Percentiles rank a stretch among this genome's conserved stretches.
Evolutionary conservation across 1,284 basidiomycete genomes (phyloP).

Genomic region (Anthracocystis panici-leucophaei): DNA sequence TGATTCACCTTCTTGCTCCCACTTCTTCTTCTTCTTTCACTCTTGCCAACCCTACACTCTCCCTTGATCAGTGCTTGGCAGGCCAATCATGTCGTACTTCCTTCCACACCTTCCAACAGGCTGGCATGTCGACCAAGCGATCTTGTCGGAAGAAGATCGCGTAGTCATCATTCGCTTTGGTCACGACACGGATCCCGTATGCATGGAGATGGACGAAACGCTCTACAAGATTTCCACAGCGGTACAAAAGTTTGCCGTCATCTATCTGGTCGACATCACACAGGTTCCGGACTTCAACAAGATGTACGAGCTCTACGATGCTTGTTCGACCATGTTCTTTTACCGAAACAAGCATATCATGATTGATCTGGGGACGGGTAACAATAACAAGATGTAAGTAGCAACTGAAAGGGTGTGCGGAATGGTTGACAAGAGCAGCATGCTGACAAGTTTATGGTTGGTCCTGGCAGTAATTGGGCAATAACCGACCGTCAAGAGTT

Average conservation of each 20-base stretch:
- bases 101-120: slow-evolving; percentile 86
- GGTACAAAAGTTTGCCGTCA: slow-evolving; percentile 97
- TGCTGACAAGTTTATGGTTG: background rate
- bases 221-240: slow-evolving; percentile 91
- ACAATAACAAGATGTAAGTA: slow-evolving; percentile 94
- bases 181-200: slow-evolving; percentile 87
- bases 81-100: slow-evolving; percentile 74
- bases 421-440: background rate
- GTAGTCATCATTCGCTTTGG: slow-evolving; percentile 96
- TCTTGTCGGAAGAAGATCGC: slow-evolving; percentile 96
- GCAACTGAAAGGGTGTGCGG: background rate
- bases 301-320: slow-evolving; percentile 73
- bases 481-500: slow-evolving; percentile 72
- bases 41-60: background rate
- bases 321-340: slow-evolving; percentile 63
- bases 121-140: slow-evolving; percentile 76
- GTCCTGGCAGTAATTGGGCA: slow-evolving; percentile 59
- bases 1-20: slow-evolving; percentile 5
- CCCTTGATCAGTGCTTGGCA: background rate
- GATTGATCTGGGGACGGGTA: slow-evolving; percentile 99
- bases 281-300: slow-evolving; percentile 98
- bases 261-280: slow-evolving; percentile 95
- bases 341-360: slow-evolving; percentile 96
- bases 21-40: background rate
- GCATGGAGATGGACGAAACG: slow-evolving; percentile 99